Base-by-base conservation (phyloP, 1,139 yeast species). In the Pichia sp. region DNA sequence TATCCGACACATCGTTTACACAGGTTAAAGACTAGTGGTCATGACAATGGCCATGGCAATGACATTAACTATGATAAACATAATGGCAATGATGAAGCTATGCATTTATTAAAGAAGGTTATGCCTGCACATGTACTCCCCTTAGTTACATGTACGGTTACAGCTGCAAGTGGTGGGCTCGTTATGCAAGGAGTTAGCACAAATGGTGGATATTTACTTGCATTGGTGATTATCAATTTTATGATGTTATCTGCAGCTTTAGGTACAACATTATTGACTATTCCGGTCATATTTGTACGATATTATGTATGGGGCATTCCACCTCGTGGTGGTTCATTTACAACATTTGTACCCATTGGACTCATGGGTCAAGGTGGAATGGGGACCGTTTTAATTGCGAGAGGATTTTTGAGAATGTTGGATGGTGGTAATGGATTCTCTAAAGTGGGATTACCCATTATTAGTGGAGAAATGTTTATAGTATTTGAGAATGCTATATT, bases 321-420 rank as follows among this genome's bases (percentile, higher is more conserved):
- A 0, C 58, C 67, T 4, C 59, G 62, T 36, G 33, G 44, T 3
- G 53, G 55, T 16, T 59, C 73, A 21, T 75, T 77, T 51, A 64
- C 82, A 15, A 56, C 68, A 39, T 77, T 79, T 52, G 65, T 77
- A 37, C 79, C 83, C 8, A 61, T 78, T 30, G 91, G 87, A 14
- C 75, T 78, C 19, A 58, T 82, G 53, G 95, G 96, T 16, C 96
- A 86, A 59, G 94, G 93, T 3, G n/a, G n/a, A n/a, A n/a, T n/a
- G n/a, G n/a, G n/a, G n/a, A n/a, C n/a, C n/a, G n/a, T n/a, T n/a
- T n/a, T n/a, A n/a, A n/a, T n/a, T n/a, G n/a, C n/a, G n/a, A n/a
- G n/a, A n/a, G 72, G 85, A 2, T 83, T 64, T 55, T 82, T 82
- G 4, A 66, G 81, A n/a, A 58, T 79, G 46, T 58, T 77, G 12